phyloP scores from a whole-genome alignment of 768 basidiomycete genomes.

The Lentinula sp. region DNA sequence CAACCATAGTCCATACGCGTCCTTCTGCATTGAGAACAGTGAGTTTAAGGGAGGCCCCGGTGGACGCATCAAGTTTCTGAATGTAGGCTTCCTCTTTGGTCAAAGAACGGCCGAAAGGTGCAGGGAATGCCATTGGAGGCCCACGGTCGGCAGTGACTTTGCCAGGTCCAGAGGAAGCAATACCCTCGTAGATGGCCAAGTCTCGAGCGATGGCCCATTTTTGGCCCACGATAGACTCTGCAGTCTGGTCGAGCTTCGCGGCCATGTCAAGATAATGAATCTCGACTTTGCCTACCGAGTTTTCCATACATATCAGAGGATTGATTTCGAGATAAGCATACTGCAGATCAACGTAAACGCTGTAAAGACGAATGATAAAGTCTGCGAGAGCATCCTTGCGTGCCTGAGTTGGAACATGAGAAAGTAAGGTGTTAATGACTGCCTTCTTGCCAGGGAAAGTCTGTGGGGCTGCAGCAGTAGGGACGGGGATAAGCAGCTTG shows the following conservation, averaged over 20 bases:
- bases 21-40: slow-evolving; percentile 95
- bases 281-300: slow-evolving; percentile 46
- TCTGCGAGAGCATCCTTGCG: slow-evolving; percentile 92
- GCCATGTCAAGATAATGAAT: slow-evolving; percentile 99
- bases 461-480: slow-evolving; percentile 24
- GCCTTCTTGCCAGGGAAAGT: slow-evolving; percentile 80
- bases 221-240: slow-evolving; percentile 95
- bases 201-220: slow-evolving; percentile 99
- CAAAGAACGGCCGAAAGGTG: slow-evolving; percentile 94
- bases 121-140: slow-evolving; percentile 94
- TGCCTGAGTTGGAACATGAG: slow-evolving; percentile 64
- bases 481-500: slow-evolving; percentile 78
- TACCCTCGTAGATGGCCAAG: slow-evolving; percentile 55
- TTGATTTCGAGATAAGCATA: slow-evolving; percentile 99
- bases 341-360: slow-evolving; percentile 97
- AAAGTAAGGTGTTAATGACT: slow-evolving; percentile 72
- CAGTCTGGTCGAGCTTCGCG: slow-evolving; percentile 98
- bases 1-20: slow-evolving; percentile 99
- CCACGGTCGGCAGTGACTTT: slow-evolving; percentile 86
- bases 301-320: slow-evolving; percentile 80
- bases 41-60: slow-evolving; percentile 96
- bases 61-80: slow-evolving; percentile 94
- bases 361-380: slow-evolving; percentile 93
- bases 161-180: slow-evolving; percentile 33
- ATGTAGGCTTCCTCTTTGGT: slow-evolving; percentile 99